Percentiles rank a stretch among this genome's conserved stretches.
These are phyloP conservation scores for Pleurotus citrinopileatus DNA, from an alignment of 768 basidiomycete species.

Conservation along the genomic window DNA sequence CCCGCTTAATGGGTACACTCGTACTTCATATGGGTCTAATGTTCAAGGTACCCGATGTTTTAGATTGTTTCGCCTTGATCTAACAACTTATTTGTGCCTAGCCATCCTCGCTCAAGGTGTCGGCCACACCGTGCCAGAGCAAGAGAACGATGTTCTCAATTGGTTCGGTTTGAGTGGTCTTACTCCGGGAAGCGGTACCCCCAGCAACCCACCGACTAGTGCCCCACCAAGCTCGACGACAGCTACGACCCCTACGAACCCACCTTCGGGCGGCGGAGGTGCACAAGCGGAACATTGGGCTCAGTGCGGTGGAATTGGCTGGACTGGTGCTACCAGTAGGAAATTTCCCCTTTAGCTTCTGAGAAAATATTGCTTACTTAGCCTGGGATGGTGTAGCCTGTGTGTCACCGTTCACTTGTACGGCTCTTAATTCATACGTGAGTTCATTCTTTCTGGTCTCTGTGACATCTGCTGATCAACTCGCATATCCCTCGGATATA, in stretches of 20 bases:
- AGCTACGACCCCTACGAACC: constrained; percentile 14
- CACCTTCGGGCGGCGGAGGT: constrained; percentile 14
- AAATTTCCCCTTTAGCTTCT: neutral
- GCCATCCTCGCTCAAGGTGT: constrained; percentile 46
- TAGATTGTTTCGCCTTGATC: neutral
- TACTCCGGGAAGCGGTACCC: constrained; percentile 15
- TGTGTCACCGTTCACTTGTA: constrained; percentile 20
- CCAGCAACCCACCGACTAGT: constrained; percentile 14
- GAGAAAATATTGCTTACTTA: neutral
- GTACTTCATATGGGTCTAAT: constrained; percentile 44
- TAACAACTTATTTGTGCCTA: neutral
- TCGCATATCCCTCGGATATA: neutral
- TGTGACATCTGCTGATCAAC: neutral
- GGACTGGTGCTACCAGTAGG: constrained; percentile 22
- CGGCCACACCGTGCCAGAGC: constrained; percentile 51
- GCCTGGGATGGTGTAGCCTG: constrained; percentile 10
- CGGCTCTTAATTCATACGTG: constrained; percentile 19
- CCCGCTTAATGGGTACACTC: constrained; percentile 44
- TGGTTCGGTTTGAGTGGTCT: constrained; percentile 42
- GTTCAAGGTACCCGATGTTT: constrained; percentile 28
- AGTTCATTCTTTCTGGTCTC: neutral
- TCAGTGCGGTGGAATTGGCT: constrained; percentile 31
- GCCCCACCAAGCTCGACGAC: constrained; percentile 16
- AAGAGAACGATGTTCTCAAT: constrained; percentile 40
- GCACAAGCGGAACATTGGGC: constrained; percentile 21